Evolutionary conservation across 2,329 filamentous ascomycete species (phyloP), one percentile per base, ranked within the genome.

Genomic region (Fusarium begoniae): DNA sequence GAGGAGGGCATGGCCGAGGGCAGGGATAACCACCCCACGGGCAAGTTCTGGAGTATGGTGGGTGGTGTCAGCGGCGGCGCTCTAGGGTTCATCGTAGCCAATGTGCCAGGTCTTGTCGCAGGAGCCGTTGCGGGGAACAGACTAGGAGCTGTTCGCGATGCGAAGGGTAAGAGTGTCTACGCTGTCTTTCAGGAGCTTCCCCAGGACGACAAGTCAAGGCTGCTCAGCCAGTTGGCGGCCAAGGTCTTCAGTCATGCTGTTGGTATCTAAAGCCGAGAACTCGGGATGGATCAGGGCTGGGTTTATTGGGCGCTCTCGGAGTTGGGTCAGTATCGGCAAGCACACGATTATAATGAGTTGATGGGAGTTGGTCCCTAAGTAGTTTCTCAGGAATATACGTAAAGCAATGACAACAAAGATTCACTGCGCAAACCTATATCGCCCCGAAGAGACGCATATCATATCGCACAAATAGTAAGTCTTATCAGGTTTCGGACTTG

Each of bases 101-200:
- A 98, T 81, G 90, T 98, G 55, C 94, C 96, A 0, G 96, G 96
- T 0, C 88, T 96, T 79, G 83, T 98, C 43, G 96, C 96, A 1
- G 96, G 96, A 6, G 94, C 94, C 6, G 95, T 98, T 6, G 96
- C 95, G 1, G 96, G 96, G 17, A 98, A 98, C 83, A 85, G 95
- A 58, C 84, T 98, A n/a, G 96, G 96, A 2, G 94, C 94, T 12
- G 90, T 99, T 26, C 88, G 96, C 64, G 96, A 99, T 84, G 91
- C 93, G 38, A 95, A 91, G 83, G 95, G 95, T 28, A 98, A 98
- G 91, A 97, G 94, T 80, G 96, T 99, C 11, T 98, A 97, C 83
- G 87, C 91, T 35, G 96, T 98, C 22, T 98, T 96, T 81, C 91
- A 89, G 86, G 93, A 98, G 77, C 85, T 99, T 79, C 95, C 95